phyloP scores from a whole-genome alignment of 2,329 filamentous ascomycete genomes.

The Chalaropsis thielavioides region DNA sequence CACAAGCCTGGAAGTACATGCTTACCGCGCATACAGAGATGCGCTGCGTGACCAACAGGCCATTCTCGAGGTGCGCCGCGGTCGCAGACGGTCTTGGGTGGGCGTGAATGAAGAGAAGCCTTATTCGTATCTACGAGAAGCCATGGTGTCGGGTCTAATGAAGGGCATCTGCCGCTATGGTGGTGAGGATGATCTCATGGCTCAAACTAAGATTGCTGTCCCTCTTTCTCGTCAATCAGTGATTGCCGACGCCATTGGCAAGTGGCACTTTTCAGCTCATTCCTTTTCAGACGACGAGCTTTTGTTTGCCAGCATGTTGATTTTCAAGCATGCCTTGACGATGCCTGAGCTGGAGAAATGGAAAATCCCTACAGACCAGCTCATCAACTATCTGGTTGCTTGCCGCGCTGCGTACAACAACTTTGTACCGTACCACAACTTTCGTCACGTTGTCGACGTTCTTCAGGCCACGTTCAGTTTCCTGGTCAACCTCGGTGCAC shows the following conservation, averaged over 20 bases:
- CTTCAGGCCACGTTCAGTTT: conserved; percentile 88
- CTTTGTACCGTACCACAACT: conserved; percentile 96
- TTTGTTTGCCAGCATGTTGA: conserved; percentile 67
- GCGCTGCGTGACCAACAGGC: conserved; percentile 58
- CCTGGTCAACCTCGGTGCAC: conserved; percentile 61
- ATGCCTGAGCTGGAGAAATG: conserved; percentile 71
- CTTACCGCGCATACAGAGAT: conserved; percentile 68
- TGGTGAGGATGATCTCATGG: conserved; percentile 47
- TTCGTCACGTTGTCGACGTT: conserved; percentile 91
- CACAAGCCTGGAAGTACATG: conserved; percentile 64
- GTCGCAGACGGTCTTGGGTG: conserved; percentile 81
- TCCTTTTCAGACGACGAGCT: conserved; percentile 83
- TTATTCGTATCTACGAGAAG: conserved; percentile 78
- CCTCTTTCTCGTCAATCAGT: conserved; percentile 47
- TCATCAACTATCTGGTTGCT: conserved; percentile 73
- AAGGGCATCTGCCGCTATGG: conserved; percentile 65
- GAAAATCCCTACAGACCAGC: conserved; percentile 64
- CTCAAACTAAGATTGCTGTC: conserved; percentile 53
- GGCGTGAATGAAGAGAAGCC: conserved; percentile 73
- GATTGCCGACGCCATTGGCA: conserved; percentile 55
- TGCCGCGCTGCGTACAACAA: conserved; percentile 90
- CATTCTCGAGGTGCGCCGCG: conserved; percentile 55
- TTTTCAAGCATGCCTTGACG: conserved; percentile 75
- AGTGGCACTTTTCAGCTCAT: conserved; percentile 83
- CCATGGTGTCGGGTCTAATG: conserved; percentile 87